These are phyloP conservation scores for Pseudogymnoascus sp. DNA, from an alignment of 2,329 filamentous ascomycete genomes.

Conservation along the genomic window DNA sequence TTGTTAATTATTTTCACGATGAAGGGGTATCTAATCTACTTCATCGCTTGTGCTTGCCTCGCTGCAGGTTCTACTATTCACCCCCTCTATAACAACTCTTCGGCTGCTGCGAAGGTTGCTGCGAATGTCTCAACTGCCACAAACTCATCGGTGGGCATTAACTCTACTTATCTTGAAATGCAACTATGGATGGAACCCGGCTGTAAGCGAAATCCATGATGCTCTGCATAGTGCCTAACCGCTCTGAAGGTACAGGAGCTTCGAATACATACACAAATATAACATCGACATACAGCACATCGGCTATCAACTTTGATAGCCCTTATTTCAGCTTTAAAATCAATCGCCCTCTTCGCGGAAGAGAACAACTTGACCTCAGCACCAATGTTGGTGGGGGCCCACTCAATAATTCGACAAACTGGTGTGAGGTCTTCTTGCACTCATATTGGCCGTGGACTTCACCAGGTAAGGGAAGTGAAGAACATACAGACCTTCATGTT, in stretches of 20 bases:
- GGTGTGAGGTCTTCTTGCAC: background rate
- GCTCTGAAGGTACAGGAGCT: background rate
- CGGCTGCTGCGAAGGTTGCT: background rate
- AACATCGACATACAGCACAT: no score
- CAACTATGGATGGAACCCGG: background rate
- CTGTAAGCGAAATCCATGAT: background rate
- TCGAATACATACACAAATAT: background rate
- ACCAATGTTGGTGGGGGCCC: background rate
- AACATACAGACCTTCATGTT: background rate
- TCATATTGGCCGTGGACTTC: background rate
- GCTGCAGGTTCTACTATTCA: background rate
- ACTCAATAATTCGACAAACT: background rate
- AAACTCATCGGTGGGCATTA: background rate
- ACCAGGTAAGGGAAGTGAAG: background rate
- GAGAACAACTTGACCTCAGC: background rate
- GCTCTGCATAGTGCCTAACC: background rate
- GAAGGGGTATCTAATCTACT: background rate
- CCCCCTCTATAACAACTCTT: background rate
- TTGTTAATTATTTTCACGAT: background rate
- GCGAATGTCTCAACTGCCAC: background rate
- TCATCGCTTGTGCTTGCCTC: background rate
- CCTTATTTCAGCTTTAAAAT: background rate
- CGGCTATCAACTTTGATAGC: no score
- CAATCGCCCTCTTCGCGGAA: background rate
- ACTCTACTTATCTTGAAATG: background rate